Percentiles rank a stretch among this genome's conserved stretches.
Evolutionary conservation across 164 flowering plant genomes (phyloP).

Genomic region (Magnolia officinalis): DNA sequence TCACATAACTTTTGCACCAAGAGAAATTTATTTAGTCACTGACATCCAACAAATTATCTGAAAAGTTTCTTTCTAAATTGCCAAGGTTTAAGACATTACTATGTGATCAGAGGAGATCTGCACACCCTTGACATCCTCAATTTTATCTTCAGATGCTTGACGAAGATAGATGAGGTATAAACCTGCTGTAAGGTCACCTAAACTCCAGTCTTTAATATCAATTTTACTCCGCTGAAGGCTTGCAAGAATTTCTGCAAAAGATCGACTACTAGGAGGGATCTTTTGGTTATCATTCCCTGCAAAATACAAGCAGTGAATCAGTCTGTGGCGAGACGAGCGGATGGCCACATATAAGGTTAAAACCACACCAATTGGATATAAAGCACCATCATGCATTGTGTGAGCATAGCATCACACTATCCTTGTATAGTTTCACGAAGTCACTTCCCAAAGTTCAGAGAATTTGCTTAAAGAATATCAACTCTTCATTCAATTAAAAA

Average conservation of each 20-base stretch:
- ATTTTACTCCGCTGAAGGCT: slow-evolving; percentile 73
- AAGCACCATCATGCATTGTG: no score
- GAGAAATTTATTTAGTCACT: neutral
- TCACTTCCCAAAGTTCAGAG: no score
- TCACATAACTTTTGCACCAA: neutral
- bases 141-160: slow-evolving; percentile 62
- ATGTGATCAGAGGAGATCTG: slow-evolving; percentile 59
- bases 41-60: neutral
- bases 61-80: neutral
- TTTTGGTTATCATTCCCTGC: slow-evolving; percentile 49
- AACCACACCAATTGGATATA: no score
- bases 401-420: no score
- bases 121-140: slow-evolving; percentile 71
- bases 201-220: slow-evolving; percentile 83
- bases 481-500: no score
- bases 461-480: no score
- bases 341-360: no score
- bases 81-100: slow-evolving; percentile 29
- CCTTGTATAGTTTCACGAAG: no score
- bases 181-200: slow-evolving; percentile 84
- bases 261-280: slow-evolving; percentile 48
- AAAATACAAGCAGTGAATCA: slow-evolving; percentile 2
- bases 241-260: slow-evolving; percentile 69
- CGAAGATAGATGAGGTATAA: slow-evolving; percentile 83
- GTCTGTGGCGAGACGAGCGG: neutral